A percentile compares a stretch with the other conserved stretches of the same genome.
Conservation (phyloP, 2,329 filamentous ascomycete genomes). For the Diaporthe velutina region DNA sequence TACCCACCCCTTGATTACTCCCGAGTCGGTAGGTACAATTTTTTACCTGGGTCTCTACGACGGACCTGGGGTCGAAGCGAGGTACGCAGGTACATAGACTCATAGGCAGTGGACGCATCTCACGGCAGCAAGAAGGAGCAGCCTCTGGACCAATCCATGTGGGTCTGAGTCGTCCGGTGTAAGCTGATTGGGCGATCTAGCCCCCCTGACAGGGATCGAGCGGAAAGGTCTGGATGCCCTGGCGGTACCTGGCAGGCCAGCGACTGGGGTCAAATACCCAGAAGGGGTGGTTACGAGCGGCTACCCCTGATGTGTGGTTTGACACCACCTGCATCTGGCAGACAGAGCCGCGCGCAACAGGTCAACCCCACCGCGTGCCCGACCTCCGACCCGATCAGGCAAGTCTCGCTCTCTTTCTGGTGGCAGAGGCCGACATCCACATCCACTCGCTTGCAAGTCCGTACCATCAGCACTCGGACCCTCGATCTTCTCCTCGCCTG, state of each 20-base stretch:
- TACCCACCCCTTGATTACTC: neutral
- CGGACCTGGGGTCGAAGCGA: conserved; percentile 19
- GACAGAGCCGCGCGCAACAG: conserved; percentile 30
- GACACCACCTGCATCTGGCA: conserved; percentile 29
- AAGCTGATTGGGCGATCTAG: conserved; percentile 27
- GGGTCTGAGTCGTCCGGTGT: conserved; percentile 3
- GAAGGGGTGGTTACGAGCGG: conserved; percentile 11
- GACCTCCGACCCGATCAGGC: neutral
- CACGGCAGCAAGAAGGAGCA: neutral
- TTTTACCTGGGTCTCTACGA: neutral
- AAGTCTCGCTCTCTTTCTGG: neutral
- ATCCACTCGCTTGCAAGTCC: conserved; percentile 1
- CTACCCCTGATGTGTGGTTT: conserved; percentile 24
- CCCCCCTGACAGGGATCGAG: conserved; percentile 11
- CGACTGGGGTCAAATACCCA: neutral
- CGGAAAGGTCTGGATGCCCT: neutral
- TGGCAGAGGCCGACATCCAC: conserved; percentile 4
- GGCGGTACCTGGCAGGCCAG: neutral
- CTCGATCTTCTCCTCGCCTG: neutral
- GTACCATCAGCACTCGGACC: conserved; percentile 11
- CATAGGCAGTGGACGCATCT: neutral
- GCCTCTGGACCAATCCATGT: conserved; percentile 5
- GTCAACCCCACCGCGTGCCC: neutral
- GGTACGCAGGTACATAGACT: neutral
- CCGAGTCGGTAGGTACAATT: neutral